A percentile compares a stretch with the other conserved stretches of the same genome.
These are phyloP conservation scores for Tricholoma flavovirens DNA, from an alignment of 768 basidiomycete genomes.

Conservation along the genomic window DNA sequence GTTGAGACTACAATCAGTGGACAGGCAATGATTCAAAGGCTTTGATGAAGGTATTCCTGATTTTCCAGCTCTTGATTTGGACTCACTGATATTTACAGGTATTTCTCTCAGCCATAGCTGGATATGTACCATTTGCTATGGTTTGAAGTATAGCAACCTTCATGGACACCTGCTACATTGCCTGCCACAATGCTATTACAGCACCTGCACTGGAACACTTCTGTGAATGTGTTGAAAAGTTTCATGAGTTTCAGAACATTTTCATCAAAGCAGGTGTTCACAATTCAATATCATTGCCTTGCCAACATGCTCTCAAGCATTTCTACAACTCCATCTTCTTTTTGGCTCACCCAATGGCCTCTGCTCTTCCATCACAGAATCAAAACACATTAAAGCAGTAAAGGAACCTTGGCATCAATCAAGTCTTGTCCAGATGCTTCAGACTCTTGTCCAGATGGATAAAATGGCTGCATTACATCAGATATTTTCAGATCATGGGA, in stretches of 20 bases:
- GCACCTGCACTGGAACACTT: no score
- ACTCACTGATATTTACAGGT: no score
- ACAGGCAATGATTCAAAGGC: no score
- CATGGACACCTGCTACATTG: no score
- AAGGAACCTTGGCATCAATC: no score
- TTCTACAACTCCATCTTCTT: background rate
- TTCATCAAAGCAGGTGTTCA: conserved; percentile 1
- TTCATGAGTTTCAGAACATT: conserved; percentile 3
- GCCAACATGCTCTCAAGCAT: conserved; percentile 5
- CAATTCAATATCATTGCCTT: conserved; percentile 1
- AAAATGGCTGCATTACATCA: no score
- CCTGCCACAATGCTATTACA: no score
- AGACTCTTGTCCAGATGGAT: background rate
- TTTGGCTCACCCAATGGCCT: conserved; percentile 23
- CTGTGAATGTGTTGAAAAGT: background rate
- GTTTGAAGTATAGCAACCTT: conserved; percentile 11
- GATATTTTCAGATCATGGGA: no score
- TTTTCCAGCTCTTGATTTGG: background rate
- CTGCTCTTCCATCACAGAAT: no score
- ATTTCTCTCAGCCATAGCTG: conserved; percentile 10
- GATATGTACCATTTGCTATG: conserved; percentile 3
- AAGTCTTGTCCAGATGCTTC: background rate
- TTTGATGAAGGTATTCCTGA: no score
- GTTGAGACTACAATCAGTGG: no score
- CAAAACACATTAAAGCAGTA: no score